Evolutionary conservation across 176 grass and related monocot genomes (phyloP).

Genomic region (Oryza nivara): DNA sequence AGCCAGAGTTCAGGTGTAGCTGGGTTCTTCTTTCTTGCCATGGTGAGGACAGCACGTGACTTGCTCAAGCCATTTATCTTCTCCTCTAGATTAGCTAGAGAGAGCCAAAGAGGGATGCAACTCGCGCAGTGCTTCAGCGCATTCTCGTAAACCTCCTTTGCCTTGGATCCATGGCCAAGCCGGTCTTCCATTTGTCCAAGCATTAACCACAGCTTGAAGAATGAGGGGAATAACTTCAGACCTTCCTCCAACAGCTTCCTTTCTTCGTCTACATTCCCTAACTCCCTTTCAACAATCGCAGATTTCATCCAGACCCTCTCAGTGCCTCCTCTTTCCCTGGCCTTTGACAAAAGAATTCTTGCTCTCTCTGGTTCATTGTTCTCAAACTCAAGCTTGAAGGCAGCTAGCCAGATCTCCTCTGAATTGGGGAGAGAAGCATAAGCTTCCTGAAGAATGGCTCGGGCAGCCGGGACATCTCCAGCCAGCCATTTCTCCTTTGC

Average conservation of each 20-base stretch:
- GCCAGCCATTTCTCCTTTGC: conserved; percentile 96
- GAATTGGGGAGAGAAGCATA: conserved; percentile 92
- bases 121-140: conserved; percentile 72
- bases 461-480: conserved; percentile 84
- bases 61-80: conserved; percentile 82
- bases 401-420: conserved; percentile 94
- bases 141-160: conserved; percentile 81
- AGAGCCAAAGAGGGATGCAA: conserved; percentile 85
- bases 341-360: conserved; percentile 89
- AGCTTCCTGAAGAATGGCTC: conserved; percentile 94
- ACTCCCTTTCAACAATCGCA: conserved; percentile 82
- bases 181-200: conserved; percentile 93
- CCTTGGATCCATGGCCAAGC: conserved; percentile 56
- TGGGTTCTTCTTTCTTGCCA: conserved; percentile 88
- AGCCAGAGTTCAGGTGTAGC: conserved; percentile 91
- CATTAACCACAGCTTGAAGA: conserved; percentile 95
- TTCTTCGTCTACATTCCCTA: conserved; percentile 74
- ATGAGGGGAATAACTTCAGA: conserved; percentile 78
- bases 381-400: conserved; percentile 98
- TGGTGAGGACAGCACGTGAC: conserved; percentile 83
- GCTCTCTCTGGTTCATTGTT: conserved; percentile 95
- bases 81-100: conserved; percentile 81
- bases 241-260: conserved; percentile 88
- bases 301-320: conserved; percentile 99
- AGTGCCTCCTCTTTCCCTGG: conserved; percentile 90